A percentile compares a stretch with the other conserved stretches of the same genome.
phyloP scores from a whole-genome alignment of 169 alveolate genomes.

The Blepharisma undulans region DNA sequence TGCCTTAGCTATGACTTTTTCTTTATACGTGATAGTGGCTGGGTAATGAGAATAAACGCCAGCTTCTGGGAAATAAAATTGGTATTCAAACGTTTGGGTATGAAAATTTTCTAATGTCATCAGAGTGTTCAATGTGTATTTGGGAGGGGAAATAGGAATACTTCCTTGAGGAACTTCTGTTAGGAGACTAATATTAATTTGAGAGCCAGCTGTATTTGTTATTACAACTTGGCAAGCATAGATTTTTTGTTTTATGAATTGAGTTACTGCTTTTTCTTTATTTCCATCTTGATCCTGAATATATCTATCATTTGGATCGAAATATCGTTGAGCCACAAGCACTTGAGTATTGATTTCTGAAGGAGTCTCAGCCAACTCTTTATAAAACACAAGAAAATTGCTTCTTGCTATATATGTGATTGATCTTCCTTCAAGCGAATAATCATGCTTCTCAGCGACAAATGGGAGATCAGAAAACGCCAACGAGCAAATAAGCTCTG shows the following conservation, averaged over 20 bases:
- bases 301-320: background rate
- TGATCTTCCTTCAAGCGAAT: background rate
- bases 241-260: background rate
- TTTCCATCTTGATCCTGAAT: background rate
- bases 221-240: background rate
- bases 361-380: background rate
- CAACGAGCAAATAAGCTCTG: background rate
- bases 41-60: slow-evolving; percentile 71
- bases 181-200: background rate
- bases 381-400: background rate
- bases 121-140: background rate
- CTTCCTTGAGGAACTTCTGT: slow-evolving; percentile 46
- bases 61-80: slow-evolving; percentile 74
- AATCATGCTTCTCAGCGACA: background rate
- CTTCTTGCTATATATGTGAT: background rate
- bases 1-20: slow-evolving; percentile 63
- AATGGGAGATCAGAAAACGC: slow-evolving; percentile 25
- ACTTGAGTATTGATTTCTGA: background rate
- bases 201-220: slow-evolving; percentile 12
- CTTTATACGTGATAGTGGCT: slow-evolving; percentile 58
- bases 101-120: background rate
- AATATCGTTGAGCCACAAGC: background rate
- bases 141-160: slow-evolving; percentile 40
- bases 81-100: slow-evolving; percentile 30
- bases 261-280: background rate